Evolutionary conservation across 495 filamentous ascomycete species (phyloP), one percentile per base, ranked within the genome.

Genomic region (Neurospora sp.): DNA sequence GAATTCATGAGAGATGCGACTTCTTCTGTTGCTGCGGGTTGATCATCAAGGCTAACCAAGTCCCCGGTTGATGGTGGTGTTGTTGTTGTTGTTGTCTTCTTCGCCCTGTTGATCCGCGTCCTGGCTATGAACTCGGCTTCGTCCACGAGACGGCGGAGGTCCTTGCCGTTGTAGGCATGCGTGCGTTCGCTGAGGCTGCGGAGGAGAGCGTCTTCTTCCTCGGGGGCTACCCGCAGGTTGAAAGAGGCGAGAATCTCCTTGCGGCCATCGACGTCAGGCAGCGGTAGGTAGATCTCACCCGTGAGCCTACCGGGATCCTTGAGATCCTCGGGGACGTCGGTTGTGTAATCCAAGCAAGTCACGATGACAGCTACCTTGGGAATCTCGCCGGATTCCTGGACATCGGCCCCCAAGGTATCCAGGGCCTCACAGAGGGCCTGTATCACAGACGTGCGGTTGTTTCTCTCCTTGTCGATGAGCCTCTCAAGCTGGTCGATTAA

Each of bases 401-500:
- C 77, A 70, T 80, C 81, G 10, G 81, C 77, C 3, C 81, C 77
- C 41, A 89, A 79, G 22, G 73, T 74, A 73, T 90, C 88, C 22
- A 90, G 81, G 59, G 86, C 85, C 18, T 87, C 84, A 69, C 84
- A 83, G 6, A 90, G 76, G 10, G 78, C 77, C n/a, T 83, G 83
- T 20, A 86, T 80, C 69, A 89, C 81, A 7, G 82, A 81, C 10
- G 80, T 78, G 22, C 84, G 82, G 71, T 85, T 83, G 39, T 80
- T 80, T 40, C 86, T 82, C 8, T 88, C 87, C 74, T 90, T 93
- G 16, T 89, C 88, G 68, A 93, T 91, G 37, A 97, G 81, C 70
- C 85, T 85, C 69, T 97, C 92, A 39, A 98, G 81, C 72, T 93
- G 86, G 78, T 98, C 94, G 45, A 98, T 90, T 16, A 97, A 82